phyloP scores from a whole-genome alignment of 139 green algal genomes.

The Chlamydomonas schloesseri region DNA sequence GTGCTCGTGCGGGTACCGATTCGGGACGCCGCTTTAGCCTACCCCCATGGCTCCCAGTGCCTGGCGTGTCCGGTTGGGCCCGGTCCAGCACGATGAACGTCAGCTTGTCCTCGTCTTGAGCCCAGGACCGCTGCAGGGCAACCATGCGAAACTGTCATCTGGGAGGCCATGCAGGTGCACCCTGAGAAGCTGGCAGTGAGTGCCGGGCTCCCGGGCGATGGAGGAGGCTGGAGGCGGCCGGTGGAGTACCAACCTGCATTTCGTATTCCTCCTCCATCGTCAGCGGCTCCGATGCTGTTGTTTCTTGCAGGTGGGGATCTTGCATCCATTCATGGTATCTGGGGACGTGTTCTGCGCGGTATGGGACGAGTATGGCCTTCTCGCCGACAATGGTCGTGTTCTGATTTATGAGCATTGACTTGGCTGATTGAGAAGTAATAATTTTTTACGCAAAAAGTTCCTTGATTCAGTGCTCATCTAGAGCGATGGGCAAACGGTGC shows the following conservation, averaged over 20 bases:
- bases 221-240: too few species aligned
- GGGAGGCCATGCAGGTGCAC: too few species aligned
- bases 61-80: constrained; percentile 48
- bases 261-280: constrained; percentile 81
- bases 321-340: constrained; percentile 70
- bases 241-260: constrained; percentile 71
- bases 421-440: background rate
- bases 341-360: constrained; percentile 79
- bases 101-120: constrained; percentile 81
- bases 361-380: constrained; percentile 78
- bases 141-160: too few species aligned
- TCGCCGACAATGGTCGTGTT: constrained; percentile 70
- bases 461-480: too few species aligned
- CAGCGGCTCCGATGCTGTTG: constrained; percentile 84
- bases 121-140: constrained; percentile 59
- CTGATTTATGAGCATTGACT: constrained; percentile 73
- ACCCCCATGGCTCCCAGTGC: constrained; percentile 54
- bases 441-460: too few species aligned
- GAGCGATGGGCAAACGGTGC: too few species aligned
- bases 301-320: constrained; percentile 72
- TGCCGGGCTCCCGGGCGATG: too few species aligned
- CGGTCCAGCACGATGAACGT: constrained; percentile 88
- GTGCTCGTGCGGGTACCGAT: too few species aligned
- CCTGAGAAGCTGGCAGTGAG: too few species aligned
- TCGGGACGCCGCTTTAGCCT: too few species aligned